Conservation (phyloP, 805 yeast genomes). For the Cyberlindnera meyerae region DNA sequence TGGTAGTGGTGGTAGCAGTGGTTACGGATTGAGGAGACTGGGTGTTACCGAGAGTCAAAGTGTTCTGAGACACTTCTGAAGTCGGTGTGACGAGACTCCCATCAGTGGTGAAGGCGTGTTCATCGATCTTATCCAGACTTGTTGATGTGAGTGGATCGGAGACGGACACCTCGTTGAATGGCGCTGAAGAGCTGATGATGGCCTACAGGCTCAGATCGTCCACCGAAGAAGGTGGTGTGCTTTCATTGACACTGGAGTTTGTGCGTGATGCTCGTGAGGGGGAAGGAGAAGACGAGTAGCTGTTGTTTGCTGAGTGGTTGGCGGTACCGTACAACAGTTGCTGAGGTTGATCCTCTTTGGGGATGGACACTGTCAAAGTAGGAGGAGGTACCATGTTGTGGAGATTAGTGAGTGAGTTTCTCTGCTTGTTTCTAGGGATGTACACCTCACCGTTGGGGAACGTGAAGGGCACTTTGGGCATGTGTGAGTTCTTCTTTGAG, state of each 20-base stretch:
- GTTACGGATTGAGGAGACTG: no score
- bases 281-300: conserved; percentile 23
- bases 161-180: no score
- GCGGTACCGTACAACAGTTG: neutral
- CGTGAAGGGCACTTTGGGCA: conserved; percentile 22
- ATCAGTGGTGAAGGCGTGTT: conserved; percentile 1
- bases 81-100: neutral
- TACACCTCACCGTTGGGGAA: conserved; percentile 29
- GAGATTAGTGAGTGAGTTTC: conserved; percentile 16
- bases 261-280: conserved; percentile 26
- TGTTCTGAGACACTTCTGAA: neutral
- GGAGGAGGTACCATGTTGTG: conserved; percentile 1
- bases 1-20: no score
- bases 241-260: conserved; percentile 22
- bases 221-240: conserved; percentile 27
- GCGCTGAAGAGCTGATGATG: neutral
- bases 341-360: no score
- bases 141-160: no score
- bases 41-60: neutral
- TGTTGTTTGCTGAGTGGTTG: neutral
- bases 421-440: conserved; percentile 25
- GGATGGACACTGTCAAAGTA: neutral
- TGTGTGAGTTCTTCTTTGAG: conserved; percentile 3
- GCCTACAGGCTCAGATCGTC: conserved; percentile 22
- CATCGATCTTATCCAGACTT: conserved; percentile 21